Base-by-base conservation (phyloP, 208 protist genomes). In the Endotrypanum monterogeii region DNA sequence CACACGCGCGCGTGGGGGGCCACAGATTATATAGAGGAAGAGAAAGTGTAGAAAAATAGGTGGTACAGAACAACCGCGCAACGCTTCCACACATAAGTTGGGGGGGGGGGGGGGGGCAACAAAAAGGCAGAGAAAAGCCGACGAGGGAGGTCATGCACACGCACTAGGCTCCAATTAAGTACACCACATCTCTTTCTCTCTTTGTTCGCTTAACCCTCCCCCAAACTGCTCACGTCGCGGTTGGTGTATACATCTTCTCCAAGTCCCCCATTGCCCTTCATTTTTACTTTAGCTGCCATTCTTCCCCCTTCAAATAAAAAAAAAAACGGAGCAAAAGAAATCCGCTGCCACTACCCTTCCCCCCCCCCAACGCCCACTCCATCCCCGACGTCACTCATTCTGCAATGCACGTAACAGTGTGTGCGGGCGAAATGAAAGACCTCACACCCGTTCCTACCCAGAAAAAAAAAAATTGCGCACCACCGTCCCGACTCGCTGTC, bases 81-180 rank as follows among this genome's bases (percentile, higher is more conserved):
- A 28, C 58, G 9, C 35, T 9, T 46, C 30, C 35, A 41, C 30
- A 63, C 16, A 37, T 12, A 63, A 28, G 35, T 7, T 25, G 35
- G 52, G 62, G 35, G 30, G 11, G 35, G 12, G 46, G 39, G 28
- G 28, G 6, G n/a, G n/a, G n/a, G n/a, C n/a, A 46, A 9, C 41
- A 46, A 41, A 62, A 9, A 32, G 5, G 11, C 12, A 14, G 20
- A 35, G n/a, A 25, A 44, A 67, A 23, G 58, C 58, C 23, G 20
- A 28, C 3, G 18, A 46, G 9, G 48, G 65, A 57, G 65, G 65
- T 70, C 65, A 70, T 70, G 65, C 65, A 70, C 65, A 70, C 65
- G 65, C 65, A 70, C 65, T 70, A 70, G 65, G 8, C 48, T 57
- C 48, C 28, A 2, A 28, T 12, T 7, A n/a, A 1, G 11, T 20